Evolutionary conservation across 495 filamentous ascomycete genomes (phyloP).

Genomic region (Penicillium maclennaniae): DNA sequence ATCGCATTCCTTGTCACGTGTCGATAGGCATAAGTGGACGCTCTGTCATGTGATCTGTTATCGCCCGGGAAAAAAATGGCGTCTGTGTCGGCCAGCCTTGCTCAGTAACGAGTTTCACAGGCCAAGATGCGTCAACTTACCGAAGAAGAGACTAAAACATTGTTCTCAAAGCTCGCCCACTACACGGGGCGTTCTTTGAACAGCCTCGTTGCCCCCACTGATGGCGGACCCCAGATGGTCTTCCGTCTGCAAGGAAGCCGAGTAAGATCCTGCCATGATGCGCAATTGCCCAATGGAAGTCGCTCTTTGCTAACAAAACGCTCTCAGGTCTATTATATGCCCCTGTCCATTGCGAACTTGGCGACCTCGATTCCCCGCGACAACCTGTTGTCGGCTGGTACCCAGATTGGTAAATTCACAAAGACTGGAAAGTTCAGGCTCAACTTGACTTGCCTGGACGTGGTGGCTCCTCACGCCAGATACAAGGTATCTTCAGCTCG

Average conservation of each 20-base stretch:
- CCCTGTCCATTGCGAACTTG: conserved; percentile 82
- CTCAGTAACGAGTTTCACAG: background rate
- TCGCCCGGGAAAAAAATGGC: background rate
- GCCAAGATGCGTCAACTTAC: conserved; percentile 68
- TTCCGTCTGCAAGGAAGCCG: conserved; percentile 77
- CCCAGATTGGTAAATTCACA: conserved; percentile 57
- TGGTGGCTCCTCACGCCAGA: conserved; percentile 82
- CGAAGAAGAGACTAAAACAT: conserved; percentile 53
- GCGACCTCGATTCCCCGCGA: conserved; percentile 77
- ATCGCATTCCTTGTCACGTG: background rate
- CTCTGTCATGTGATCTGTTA: background rate
- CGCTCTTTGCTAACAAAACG: background rate
- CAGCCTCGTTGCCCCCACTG: conserved; percentile 70
- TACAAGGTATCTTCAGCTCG: conserved; percentile 51
- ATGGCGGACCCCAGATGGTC: conserved; percentile 63
- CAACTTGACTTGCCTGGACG: conserved; percentile 55
- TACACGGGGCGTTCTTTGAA: conserved; percentile 78
- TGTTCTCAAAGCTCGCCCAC: conserved; percentile 81
- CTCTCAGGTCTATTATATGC: conserved; percentile 64
- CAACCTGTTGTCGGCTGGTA: conserved; percentile 77
- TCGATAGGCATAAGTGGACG: background rate
- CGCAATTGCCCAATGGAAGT: background rate
- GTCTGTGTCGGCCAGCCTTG: background rate
- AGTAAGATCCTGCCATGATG: conserved; percentile 34
- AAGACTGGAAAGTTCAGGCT: conserved; percentile 77